Evolutionary conservation across 2,329 filamentous ascomycete species (phyloP), one percentile per base, ranked within the genome.

Genomic region (Ascochyta pisi): DNA sequence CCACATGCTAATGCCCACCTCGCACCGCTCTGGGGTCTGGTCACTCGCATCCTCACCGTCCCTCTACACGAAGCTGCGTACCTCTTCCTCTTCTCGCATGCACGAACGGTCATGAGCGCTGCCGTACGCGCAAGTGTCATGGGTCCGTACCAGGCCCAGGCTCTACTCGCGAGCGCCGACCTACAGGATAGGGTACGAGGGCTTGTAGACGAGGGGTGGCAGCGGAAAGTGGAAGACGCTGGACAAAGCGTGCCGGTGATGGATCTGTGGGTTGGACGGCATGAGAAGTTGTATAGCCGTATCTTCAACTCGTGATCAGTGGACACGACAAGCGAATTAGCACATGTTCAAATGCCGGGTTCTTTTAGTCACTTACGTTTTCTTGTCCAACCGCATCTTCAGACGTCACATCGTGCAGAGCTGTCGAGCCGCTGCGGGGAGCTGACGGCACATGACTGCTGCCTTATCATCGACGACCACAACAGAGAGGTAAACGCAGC

Each of bases 231-330:
- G 0, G 86, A 89, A 54, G 83, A 88, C 60, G 90, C 90, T 3
- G 89, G 88, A 5, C 89, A 94, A 78, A 86, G 81, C 51, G 87
- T 92, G 59, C 91, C 91, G 1, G 83, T 87, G 1, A 87, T 94
- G 84, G 91, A 95, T 78, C 73, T 95, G 29, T 95, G 91, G 90
- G 82, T 92, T 68, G 91, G 91, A 3, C 83, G 91, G 70, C 91
- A 95, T 74, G 91, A 95, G 81, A 79, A 91, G 71, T 74, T 95
- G 61, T 95, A 95, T 74, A 93, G 90, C 55, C 85, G 91, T 65
- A 94, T 95, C 50, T 95, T 95, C 71, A 95, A 95, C 76, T 93
- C 90, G 66, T 94, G 69, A 66, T 35, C 3, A 3, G 7, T 6
- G 16, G 13, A 12, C 12, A 5, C 29, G 10, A 10, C 4, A 8